Evolutionary conservation across 345 rosid species (phyloP).

Genomic region (Eutrema yunnanense): DNA sequence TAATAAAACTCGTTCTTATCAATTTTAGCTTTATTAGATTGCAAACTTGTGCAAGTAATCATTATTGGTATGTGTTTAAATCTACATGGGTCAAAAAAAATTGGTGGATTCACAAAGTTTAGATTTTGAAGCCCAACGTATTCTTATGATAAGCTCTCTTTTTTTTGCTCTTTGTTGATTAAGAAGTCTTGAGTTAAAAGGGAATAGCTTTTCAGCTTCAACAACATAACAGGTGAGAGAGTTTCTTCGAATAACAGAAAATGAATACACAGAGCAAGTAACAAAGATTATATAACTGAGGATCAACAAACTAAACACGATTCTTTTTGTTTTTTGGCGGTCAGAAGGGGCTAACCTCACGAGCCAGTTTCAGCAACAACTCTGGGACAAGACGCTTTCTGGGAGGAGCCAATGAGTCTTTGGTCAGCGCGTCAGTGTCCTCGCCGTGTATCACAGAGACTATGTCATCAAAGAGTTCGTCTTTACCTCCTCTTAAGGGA

Average conservation of each 20-base stretch:
- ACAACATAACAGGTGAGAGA: background rate
- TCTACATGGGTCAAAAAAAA: background rate
- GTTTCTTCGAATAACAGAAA: background rate
- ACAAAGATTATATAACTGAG: background rate
- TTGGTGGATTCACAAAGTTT: background rate
- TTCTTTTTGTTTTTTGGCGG: background rate
- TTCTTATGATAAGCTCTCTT: too few species aligned
- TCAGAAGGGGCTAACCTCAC: conserved; percentile 77
- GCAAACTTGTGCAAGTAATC: conserved; percentile 5
- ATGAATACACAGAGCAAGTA: background rate
- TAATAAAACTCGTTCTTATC: conserved; percentile 1
- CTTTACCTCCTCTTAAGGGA: conserved; percentile 94
- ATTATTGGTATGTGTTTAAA: background rate
- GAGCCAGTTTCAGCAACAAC: conserved; percentile 60
- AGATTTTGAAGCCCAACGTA: background rate
- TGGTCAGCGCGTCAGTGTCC: conserved; percentile 59
- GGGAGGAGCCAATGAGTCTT: conserved; percentile 63
- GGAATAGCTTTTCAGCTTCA: conserved; percentile 4
- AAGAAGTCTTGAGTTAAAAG: background rate
- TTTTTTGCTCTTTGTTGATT: too few species aligned
- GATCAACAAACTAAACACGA: background rate
- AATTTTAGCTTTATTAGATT: background rate
- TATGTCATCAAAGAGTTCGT: conserved; percentile 68
- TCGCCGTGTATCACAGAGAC: conserved; percentile 61
- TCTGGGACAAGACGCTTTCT: conserved; percentile 86